Evolutionary conservation across 805 yeast genomes (phyloP).

Genomic region (Metschnikowia picachoensis): DNA sequence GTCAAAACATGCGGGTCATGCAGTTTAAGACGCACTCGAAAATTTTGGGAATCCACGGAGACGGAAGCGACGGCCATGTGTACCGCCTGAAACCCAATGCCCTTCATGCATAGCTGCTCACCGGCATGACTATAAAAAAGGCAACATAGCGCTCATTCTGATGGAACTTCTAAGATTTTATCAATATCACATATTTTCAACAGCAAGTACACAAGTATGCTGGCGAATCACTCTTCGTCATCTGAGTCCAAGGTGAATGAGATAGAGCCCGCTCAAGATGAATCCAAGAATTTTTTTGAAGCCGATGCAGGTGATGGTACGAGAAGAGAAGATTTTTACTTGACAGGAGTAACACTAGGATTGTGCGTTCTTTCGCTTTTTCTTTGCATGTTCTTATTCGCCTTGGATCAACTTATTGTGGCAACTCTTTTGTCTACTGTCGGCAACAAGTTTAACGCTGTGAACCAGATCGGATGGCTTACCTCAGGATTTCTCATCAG

Average conservation of each 20-base stretch:
- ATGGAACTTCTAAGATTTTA: neutral
- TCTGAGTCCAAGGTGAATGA: neutral
- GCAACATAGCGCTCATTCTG: neutral
- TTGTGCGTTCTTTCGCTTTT: slow-evolving; percentile 26
- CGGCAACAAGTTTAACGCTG: slow-evolving; percentile 33
- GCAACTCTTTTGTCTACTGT: slow-evolving; percentile 32
- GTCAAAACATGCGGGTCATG: no score
- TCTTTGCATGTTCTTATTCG: slow-evolving; percentile 31
- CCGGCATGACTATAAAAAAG: no score
- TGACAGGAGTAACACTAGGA: slow-evolving; percentile 25
- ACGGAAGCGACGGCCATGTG: no score
- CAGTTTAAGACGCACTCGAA: no score
- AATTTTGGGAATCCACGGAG: no score
- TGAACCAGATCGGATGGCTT: slow-evolving; percentile 37
- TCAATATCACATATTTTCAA: neutral
- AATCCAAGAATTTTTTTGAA: slow-evolving; percentile 24
- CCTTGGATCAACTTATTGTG: slow-evolving; percentile 40
- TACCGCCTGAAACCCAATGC: no score
- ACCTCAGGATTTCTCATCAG: slow-evolving; percentile 35
- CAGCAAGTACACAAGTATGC: neutral
- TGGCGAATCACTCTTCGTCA: neutral
- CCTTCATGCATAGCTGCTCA: no score
- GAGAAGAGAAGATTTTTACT: slow-evolving; percentile 34
- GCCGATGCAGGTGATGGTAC: slow-evolving; percentile 44
- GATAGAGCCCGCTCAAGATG: slow-evolving; percentile 3